Evolutionary conservation across 2,329 filamentous ascomycete species (phyloP), one percentile per base, ranked within the genome.

Genomic region (Nothophoma quercina): DNA sequence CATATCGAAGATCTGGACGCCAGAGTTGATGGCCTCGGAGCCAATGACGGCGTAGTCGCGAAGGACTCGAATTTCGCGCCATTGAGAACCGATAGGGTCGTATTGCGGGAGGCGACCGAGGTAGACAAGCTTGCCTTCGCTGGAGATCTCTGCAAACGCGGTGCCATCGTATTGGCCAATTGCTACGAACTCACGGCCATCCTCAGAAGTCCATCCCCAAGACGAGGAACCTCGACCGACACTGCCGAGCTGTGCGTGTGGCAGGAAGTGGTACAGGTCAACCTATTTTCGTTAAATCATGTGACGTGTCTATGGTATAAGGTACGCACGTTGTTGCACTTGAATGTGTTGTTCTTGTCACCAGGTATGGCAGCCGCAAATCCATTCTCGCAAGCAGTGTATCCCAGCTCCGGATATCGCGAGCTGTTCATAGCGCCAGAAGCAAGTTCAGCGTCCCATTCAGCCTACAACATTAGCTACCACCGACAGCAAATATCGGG

Each of bases 1-100:
- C 79, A 86, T 78, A 68, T 86, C 84, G 60, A 87, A 87, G 68
- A 86, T 76, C 64, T 86, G 84, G 30, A 87, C 76, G 25, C 81
- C 80, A 65, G 84, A 82, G 56, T 77, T 67, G 62, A 48, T 63
- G 2, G 67, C 68, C 21, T 71, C 67, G 4, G 56, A 62, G 2
- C 74, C 75, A 43, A 78, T 75, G 42, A 75, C 58, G 28, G 66
- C 67, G 47, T 72, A 75, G 45, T 76, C 66, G 23, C 70, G 69
- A 49, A 72, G 66, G 7, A 69, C 63, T 15, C 74, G 69, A 50
- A 83, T 83, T 61, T 83, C 80, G 40, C 80, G 72, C 80, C 81
- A 83, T 32, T 76, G 77, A 16, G 74, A 73, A 28, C 74, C 68
- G n/a, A 75, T 67, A 12, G 66, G 66, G 35, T 75, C 68, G 32